Conservation (phyloP, 2,329 filamentous ascomycete species). For the Rutstroemia sp. region DNA sequence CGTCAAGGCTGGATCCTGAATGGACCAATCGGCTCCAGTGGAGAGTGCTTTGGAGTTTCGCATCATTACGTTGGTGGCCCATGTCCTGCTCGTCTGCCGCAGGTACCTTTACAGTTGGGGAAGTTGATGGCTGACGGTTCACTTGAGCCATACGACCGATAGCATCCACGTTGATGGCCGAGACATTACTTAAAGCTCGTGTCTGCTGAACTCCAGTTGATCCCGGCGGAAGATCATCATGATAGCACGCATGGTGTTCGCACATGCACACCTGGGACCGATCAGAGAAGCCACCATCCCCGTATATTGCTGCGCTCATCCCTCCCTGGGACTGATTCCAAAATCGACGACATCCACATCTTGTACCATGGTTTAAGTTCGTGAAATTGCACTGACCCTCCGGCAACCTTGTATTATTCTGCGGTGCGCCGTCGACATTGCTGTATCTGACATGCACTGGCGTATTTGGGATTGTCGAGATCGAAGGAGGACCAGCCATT, state of each 20-base stretch:
- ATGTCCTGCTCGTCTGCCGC: constrained; percentile 1
- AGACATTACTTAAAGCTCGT: constrained; percentile 9
- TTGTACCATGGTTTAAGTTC: constrained; percentile 36
- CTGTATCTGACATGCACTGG: constrained; percentile 23
- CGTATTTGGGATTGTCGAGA: constrained; percentile 22
- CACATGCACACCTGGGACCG: constrained; percentile 38
- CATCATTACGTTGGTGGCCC: constrained; percentile 5
- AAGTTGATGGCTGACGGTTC: constrained; percentile 4
- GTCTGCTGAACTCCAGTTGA: constrained; percentile 3
- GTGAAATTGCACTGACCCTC: constrained; percentile 45
- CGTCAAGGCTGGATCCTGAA: constrained; percentile 18
- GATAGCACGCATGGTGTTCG: constrained; percentile 50
- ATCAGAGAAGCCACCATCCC: constrained; percentile 1
- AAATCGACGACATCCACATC: constrained; percentile 46
- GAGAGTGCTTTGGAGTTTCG: constrained; percentile 22
- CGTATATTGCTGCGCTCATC: background rate
- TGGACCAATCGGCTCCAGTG: constrained; percentile 23
- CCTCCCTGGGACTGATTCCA: constrained; percentile 35
- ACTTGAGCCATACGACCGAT: constrained; percentile 7
- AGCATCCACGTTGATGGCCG: constrained; percentile 5
- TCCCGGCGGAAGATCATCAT: constrained; percentile 27
- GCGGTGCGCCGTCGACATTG: constrained; percentile 14
- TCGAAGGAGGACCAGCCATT: constrained; percentile 24
- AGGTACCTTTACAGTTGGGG: background rate
- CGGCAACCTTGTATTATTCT: constrained; percentile 29